Evolutionary conservation across 306 rosid species (phyloP).

Genomic region (Dalbergia cultrata): DNA sequence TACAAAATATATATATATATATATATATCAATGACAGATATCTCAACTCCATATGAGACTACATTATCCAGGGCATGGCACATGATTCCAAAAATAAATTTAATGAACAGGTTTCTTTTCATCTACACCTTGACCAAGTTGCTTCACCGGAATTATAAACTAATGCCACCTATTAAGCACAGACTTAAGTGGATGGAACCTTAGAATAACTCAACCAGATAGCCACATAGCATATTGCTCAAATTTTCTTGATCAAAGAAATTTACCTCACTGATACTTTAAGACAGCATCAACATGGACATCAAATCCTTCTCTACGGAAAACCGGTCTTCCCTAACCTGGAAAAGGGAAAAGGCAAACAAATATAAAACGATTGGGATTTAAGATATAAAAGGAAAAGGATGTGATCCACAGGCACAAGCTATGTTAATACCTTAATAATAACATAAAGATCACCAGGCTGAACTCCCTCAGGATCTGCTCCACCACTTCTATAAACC

Average conservation of each 20-base stretch:
- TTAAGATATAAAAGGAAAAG: conserved; percentile 6
- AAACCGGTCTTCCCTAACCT: conserved; percentile 95
- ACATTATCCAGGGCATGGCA: conserved; percentile 14
- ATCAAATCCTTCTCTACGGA: conserved; percentile 89
- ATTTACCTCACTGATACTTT: conserved; percentile 86
- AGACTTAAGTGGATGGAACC: background rate
- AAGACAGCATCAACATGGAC: conserved; percentile 87
- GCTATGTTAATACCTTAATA: conserved; percentile 61
- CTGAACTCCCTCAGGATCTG: conserved; percentile 88
- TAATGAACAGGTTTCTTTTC: background rate
- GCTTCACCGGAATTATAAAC: conserved; percentile 19
- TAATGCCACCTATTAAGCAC: conserved; percentile 18
- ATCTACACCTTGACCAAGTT: background rate
- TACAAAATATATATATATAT: background rate
- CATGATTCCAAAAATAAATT: background rate
- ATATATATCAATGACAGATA: conserved; percentile 7
- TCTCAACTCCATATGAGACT: conserved; percentile 11
- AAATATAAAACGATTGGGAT: conserved; percentile 2
- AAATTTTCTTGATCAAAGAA: conserved; percentile 10
- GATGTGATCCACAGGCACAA: background rate
- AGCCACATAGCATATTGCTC: conserved; percentile 27
- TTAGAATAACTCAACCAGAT: background rate
- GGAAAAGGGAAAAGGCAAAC: conserved; percentile 5
- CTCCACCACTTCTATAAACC: conserved; percentile 81
- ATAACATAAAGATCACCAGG: conserved; percentile 88